Conservation (phyloP, 2,329 filamentous ascomycete species). For the Lomentospora prolificans region DNA sequence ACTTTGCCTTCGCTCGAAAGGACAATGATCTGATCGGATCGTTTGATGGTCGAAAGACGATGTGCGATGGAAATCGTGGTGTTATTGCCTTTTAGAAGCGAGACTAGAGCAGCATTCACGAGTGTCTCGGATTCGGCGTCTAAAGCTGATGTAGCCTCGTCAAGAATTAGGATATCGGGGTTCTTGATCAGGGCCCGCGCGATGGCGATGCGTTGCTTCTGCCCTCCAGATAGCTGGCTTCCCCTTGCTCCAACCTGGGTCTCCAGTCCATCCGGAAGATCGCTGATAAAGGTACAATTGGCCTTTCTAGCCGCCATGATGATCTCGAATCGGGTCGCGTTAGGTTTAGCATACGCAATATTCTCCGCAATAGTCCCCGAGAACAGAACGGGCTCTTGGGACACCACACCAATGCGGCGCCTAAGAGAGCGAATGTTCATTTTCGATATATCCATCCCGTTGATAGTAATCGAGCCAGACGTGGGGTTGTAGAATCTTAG, state of each 20-base stretch:
- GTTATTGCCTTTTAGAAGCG: slow-evolving; percentile 74
- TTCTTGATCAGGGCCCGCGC: slow-evolving; percentile 89
- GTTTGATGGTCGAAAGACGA: slow-evolving; percentile 89
- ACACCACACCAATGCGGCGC: slow-evolving; percentile 86
- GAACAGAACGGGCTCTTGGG: slow-evolving; percentile 90
- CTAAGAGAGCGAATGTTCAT: slow-evolving; percentile 93
- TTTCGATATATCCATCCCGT: slow-evolving; percentile 68
- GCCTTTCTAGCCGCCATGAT: slow-evolving; percentile 79
- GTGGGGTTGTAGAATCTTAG: slow-evolving; percentile 86
- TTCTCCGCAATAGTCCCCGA: slow-evolving; percentile 79
- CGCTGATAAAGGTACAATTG: slow-evolving; percentile 93
- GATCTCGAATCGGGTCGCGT: slow-evolving; percentile 70
- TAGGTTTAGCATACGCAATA: slow-evolving; percentile 81
- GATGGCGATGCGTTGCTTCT: slow-evolving; percentile 97
- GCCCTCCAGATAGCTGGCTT: slow-evolving; percentile 87
- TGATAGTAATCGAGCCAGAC: slow-evolving; percentile 67
- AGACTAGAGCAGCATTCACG: slow-evolving; percentile 80
- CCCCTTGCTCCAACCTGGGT: slow-evolving; percentile 88
- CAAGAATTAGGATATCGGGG: slow-evolving; percentile 91
- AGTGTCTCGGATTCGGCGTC: slow-evolving; percentile 96
- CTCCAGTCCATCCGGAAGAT: slow-evolving; percentile 92
- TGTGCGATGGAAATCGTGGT: slow-evolving; percentile 98
- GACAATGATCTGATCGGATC: slow-evolving; percentile 89
- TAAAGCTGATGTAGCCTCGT: slow-evolving; percentile 90
- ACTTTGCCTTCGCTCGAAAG: slow-evolving; percentile 79